Evolutionary conservation across 768 basidiomycete genomes (phyloP).

Genomic region (Pleurotus platypus): DNA sequence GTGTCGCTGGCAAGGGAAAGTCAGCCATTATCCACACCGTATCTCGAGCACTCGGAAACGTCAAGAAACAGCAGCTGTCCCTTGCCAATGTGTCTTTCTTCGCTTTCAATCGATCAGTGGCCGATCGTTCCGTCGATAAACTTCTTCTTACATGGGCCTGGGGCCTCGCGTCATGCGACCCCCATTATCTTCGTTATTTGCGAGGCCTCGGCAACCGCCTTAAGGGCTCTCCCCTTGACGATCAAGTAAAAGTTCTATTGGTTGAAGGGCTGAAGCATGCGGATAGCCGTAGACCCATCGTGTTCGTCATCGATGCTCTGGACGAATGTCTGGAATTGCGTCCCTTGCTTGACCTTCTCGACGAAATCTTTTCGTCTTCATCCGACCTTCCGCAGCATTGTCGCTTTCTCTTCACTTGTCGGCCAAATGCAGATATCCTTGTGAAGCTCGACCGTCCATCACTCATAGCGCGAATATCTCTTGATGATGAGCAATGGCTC

Average conservation of each 20-base stretch:
- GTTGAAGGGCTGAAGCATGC: background rate
- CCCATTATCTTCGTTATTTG: background rate
- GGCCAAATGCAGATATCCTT: slow-evolving; percentile 6
- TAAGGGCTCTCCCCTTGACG: background rate
- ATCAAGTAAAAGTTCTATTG: background rate
- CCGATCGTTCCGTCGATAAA: slow-evolving; percentile 15
- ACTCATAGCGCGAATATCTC: slow-evolving; percentile 1
- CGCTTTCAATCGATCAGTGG: slow-evolving; percentile 20
- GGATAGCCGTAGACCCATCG: background rate
- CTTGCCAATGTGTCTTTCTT: slow-evolving; percentile 26
- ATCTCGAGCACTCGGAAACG: slow-evolving; percentile 20
- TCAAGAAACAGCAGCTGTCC: slow-evolving; percentile 17
- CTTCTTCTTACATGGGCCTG: slow-evolving; percentile 28
- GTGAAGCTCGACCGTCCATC: background rate
- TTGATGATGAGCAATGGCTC: slow-evolving; percentile 10
- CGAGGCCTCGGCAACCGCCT: too few species aligned
- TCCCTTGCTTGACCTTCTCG: slow-evolving; percentile 4
- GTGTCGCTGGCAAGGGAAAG: slow-evolving; percentile 31
- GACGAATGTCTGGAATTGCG: slow-evolving; percentile 17
- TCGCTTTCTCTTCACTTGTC: slow-evolving; percentile 11
- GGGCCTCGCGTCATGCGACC: slow-evolving; percentile 9
- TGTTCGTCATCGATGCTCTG: slow-evolving; percentile 20
- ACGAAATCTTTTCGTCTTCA: too few species aligned
- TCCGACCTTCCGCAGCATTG: slow-evolving; percentile 13
- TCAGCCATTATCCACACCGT: slow-evolving; percentile 27